Conservation (phyloP, 1,284 basidiomycete species). For the Takashimella koratensis region DNA sequence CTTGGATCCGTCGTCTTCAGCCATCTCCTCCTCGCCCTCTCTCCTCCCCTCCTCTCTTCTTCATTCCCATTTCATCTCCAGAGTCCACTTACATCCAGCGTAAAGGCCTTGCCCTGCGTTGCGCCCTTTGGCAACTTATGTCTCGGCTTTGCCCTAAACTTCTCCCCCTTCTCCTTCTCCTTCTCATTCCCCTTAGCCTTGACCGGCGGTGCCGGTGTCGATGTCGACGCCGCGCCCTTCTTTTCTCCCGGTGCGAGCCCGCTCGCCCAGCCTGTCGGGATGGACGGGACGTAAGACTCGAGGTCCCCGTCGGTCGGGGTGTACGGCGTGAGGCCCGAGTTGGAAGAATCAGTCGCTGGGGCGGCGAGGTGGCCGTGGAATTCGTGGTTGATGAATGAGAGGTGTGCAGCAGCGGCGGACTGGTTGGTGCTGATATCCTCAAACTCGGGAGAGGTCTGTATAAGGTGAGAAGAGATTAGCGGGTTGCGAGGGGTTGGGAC, state of each 20-base stretch:
- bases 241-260: conserved; percentile 10
- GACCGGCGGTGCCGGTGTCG: conserved; percentile 5
- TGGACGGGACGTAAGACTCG: conserved; percentile 36
- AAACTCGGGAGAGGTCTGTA: conserved; percentile 75
- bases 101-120: conserved; percentile 30
- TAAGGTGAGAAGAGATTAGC: neutral
- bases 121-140: conserved; percentile 47
- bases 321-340: conserved; percentile 9
- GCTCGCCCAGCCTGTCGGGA: conserved; percentile 40
- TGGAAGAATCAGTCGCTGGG: conserved; percentile 14
- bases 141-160: conserved; percentile 28
- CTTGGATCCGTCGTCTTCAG: neutral
- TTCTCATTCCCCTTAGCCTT: conserved; percentile 7
- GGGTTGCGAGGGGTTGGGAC: neutral
- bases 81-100: conserved; percentile 41
- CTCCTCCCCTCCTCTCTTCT: no score
- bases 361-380: conserved; percentile 55
- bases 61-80: no score
- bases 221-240: neutral
- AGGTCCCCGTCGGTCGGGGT: conserved; percentile 31
- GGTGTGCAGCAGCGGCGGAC: conserved; percentile 68
- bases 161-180: conserved; percentile 6
- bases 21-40: no score
- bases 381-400: conserved; percentile 70
- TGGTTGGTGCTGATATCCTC: conserved; percentile 79